Evolutionary conservation across 106 monocot species (phyloP), one percentile per base, ranked within the genome.

Genomic region (Narthecium ossifragum): DNA sequence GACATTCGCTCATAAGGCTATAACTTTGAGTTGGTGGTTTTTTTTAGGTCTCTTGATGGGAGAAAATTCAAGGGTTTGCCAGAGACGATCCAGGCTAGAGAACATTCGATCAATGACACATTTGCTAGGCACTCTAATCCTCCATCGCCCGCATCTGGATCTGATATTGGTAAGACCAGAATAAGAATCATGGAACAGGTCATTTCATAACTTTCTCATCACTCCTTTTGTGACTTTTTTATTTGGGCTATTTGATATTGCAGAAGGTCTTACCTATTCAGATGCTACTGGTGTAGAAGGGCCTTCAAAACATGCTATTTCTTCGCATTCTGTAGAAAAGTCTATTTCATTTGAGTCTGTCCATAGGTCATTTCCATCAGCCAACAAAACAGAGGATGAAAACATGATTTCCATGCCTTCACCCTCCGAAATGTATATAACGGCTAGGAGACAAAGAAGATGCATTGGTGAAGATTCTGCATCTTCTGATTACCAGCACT

Each of bases 81-180:
- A 62, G 65, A 51, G 28, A 30, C 51, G 32, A 7, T 39, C 26
- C 43, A 34, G 34, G 57, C 33, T 77, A 8, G 3, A 38, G 52
- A 81, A 34, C 49, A 64, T 26, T 65, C 55, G 55, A 49, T 60
- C 2, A 76, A 71, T 51, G 50, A 61, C 34, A 21, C 57, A 17
- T n/a, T 51, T 21, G 23, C 21, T 22, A 20, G 23, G 41, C 62
- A 64, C 12, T 61, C 66, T 29, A 63, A 61, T 21, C 41, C 66
- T 31, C 56, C 63, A 55, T 68, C 66, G 4, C 53, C 49, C 39
- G 25, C 34, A 47, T 69, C 73, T 53, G 73, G 45, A 57, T 66
- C 59, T 23, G 59, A 67, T 63, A 55, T 39, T 74, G 78, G 84
- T 90, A 83, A 83, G 73, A 30, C 40, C 15, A 47, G 20, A 4